A percentile compares a stretch with the other conserved stretches of the same genome.
Evolutionary conservation across 2,329 filamentous ascomycete species (phyloP).

Genomic region (Colletotrichum falcatum): DNA sequence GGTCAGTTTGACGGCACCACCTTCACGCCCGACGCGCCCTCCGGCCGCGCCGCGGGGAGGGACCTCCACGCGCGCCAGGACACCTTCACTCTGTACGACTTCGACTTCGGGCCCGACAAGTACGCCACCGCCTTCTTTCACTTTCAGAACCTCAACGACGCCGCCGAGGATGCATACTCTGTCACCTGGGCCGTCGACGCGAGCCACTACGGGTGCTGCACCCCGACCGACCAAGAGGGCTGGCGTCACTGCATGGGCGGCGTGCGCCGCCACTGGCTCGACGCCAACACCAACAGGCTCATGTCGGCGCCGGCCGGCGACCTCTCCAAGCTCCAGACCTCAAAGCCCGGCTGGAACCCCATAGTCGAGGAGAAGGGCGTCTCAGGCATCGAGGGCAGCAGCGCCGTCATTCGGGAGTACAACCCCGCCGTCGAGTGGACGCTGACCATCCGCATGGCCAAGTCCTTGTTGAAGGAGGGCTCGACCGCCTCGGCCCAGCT

Average conservation of each 20-base stretch:
- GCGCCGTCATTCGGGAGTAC: slow-evolving; percentile 35
- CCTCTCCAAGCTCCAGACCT: slow-evolving; percentile 30
- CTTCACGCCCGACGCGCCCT: slow-evolving; percentile 35
- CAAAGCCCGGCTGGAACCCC: slow-evolving; percentile 40
- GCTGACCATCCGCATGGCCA: slow-evolving; percentile 39
- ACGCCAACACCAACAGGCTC: slow-evolving; percentile 35
- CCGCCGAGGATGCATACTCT: slow-evolving; percentile 45
- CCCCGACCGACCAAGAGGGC: slow-evolving; percentile 48
- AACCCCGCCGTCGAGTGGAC: slow-evolving; percentile 41
- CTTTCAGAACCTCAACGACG: slow-evolving; percentile 32
- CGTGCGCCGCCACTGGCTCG: slow-evolving; percentile 40
- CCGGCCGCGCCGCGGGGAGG: neutral
- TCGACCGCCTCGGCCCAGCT: slow-evolving; percentile 43
- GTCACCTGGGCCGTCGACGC: slow-evolving; percentile 54
- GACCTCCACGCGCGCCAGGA: slow-evolving; percentile 11
- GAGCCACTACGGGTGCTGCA: slow-evolving; percentile 47
- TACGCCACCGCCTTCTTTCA: slow-evolving; percentile 52
- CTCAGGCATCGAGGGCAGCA: slow-evolving; percentile 31
- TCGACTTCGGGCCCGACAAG: slow-evolving; percentile 53
- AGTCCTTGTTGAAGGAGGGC: slow-evolving; percentile 33
- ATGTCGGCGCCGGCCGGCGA: slow-evolving; percentile 38
- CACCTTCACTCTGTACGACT: slow-evolving; percentile 44
- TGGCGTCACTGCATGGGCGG: slow-evolving; percentile 47
- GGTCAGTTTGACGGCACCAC: slow-evolving; percentile 40
- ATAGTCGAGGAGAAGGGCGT: slow-evolving; percentile 34